Base-by-base conservation (phyloP, 2,329 filamentous ascomycete genomes). In the Hypoxylon sp. region DNA sequence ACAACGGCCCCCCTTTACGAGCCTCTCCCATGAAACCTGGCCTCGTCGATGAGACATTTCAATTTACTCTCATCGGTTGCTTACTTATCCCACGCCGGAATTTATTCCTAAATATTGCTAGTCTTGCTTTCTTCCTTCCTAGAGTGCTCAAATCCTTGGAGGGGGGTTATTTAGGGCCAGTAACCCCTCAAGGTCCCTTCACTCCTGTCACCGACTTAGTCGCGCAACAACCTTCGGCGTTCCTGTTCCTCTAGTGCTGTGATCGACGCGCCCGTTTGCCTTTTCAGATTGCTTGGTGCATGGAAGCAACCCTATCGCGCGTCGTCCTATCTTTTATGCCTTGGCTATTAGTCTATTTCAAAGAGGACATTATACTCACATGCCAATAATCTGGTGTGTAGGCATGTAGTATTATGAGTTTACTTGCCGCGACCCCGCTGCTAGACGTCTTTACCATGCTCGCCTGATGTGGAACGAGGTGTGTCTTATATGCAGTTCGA, bases 291-390 rank as follows among this genome's bases (percentile, higher is more conserved):
- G 2, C 19, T 32, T 41, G 30, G 31, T 51, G 43, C 51, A 52
- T 55, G 9, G 16, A 55, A 48, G 51, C 27, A 55, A 58, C 55
- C 51, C 55, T 48, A 51, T 58, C 55, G 45, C 40, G 55, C 51
- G 36, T 46, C 31, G n/a, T 46, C 26, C 43, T 52, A 46, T 49
- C 51, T 51, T n/a, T 37, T 20, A 30, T 35, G n/a, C 41, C 26
- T 43, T 46, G 30, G 20, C 49, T 15, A 44, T 32, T 26, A n/a
- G 17, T 41, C 35, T 51, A 43, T 49, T 35, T 37, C 37, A 40
- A 19, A 13, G 23, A n/a, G 46, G 16, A 52, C 21, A 29, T 13
- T 42, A 43, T 17, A 37, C 51, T 51, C 41, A 34, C 40, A 46
- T 54, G 54, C 41, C 41, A 47, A 37, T 38, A 41, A 11, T 13